Conservation (phyloP, 2,329 filamentous ascomycete species). For the Fusarium chuoi region DNA sequence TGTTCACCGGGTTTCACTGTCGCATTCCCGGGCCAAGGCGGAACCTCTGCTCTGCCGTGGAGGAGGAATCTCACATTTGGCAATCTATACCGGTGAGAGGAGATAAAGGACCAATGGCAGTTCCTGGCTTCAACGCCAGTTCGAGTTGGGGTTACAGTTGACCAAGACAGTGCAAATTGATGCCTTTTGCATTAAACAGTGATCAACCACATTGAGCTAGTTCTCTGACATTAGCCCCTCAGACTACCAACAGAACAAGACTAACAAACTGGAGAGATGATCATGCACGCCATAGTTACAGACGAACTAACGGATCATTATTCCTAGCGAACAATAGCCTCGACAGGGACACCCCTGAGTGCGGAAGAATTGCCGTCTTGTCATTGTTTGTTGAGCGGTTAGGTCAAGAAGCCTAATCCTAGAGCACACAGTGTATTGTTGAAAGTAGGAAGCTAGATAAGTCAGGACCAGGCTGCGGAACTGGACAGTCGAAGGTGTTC, state of each 20-base stretch:
- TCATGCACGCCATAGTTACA: conserved; percentile 34
- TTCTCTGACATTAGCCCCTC: background rate
- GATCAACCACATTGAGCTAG: conserved; percentile 25
- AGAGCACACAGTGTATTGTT: background rate
- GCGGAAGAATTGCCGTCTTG: background rate
- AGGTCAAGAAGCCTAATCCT: background rate
- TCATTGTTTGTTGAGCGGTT: background rate
- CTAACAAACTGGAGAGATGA: background rate
- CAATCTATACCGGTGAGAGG: background rate
- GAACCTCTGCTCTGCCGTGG: background rate
- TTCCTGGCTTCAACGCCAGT: background rate
- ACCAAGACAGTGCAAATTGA: conserved; percentile 17
- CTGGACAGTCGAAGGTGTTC: background rate
- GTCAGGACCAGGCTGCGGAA: background rate
- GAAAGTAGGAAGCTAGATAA: background rate
- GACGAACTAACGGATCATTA: conserved; percentile 4
- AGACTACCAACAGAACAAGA: background rate
- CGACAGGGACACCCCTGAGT: conserved; percentile 13
- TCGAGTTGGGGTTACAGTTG: conserved; percentile 14
- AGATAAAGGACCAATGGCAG: background rate
- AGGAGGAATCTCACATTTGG: background rate
- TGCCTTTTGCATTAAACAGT: background rate
- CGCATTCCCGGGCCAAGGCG: background rate
- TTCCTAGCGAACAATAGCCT: background rate
- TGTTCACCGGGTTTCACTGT: background rate